Conservation (phyloP, 2,329 filamentous ascomycete genomes). For the Bertia moriformis region DNA sequence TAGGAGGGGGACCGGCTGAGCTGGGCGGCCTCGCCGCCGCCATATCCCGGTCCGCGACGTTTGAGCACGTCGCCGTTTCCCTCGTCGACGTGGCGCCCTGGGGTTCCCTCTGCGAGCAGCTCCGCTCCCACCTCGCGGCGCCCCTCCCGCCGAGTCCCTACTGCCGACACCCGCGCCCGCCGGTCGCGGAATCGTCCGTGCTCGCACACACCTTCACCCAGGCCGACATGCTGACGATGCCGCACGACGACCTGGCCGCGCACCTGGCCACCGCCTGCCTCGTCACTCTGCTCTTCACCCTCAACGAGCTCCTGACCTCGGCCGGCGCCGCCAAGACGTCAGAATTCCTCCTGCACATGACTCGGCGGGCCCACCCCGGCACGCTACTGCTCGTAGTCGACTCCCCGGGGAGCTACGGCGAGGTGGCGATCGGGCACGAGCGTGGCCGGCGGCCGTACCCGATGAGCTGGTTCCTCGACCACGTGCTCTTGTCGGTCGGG, state of each 20-base stretch:
- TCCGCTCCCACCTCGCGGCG: slow-evolving; percentile 40
- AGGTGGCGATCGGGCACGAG: too few species aligned
- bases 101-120: slow-evolving; percentile 41
- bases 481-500: too few species aligned
- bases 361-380: slow-evolving; percentile 35
- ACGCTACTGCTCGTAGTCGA: slow-evolving; percentile 75
- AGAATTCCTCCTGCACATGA: slow-evolving; percentile 57
- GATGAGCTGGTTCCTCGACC: too few species aligned
- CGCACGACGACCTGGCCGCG: slow-evolving; percentile 13
- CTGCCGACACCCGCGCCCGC: slow-evolving; percentile 26
- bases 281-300: slow-evolving; percentile 78
- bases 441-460: too few species aligned
- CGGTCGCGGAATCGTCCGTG: slow-evolving; percentile 26
- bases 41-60: too few species aligned
- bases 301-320: slow-evolving; percentile 83
- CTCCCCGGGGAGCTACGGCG: slow-evolving; percentile 84
- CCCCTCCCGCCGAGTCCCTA: slow-evolving; percentile 34
- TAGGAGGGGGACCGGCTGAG: too few species aligned
- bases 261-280: slow-evolving; percentile 26
- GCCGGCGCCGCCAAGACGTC: slow-evolving; percentile 64
- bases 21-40: too few species aligned
- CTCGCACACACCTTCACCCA: slow-evolving; percentile 24
- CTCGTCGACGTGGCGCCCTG: too few species aligned
- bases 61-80: too few species aligned
- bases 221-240: slow-evolving; percentile 31